Evolutionary conservation across 805 yeast species (phyloP), one percentile per base, ranked within the genome.

Genomic region (Candida rishiriensis): DNA sequence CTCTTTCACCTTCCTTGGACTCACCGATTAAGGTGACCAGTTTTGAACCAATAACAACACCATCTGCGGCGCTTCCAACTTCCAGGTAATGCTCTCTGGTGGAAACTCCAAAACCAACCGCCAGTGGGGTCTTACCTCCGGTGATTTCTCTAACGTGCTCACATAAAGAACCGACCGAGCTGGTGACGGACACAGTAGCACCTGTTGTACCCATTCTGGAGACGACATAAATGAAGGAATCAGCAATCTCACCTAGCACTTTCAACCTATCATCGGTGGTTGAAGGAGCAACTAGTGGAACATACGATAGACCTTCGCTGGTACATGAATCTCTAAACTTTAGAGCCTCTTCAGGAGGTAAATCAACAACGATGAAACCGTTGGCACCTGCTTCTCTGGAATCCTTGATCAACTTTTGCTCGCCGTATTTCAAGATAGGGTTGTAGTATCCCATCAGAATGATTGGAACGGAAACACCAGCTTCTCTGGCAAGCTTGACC

Each of bases 181-280:
- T 57, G 38, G 80, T 73, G 36, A 95, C 79, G 17, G 74, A 70
- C 15, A 83, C 76, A 17, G 81, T 70, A 32, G 95, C 91, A 62
- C 99, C 99, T 28, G 99, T 93, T 46, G 96, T 83, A 53, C 98
- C 97, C 99, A 93, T 93, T 64, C 96, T 79, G 3, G 97, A 88
- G 14, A 93, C 98, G 34, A 93, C 99, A 58, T 93, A 93, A 48
- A 93, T 84, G 67, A 93, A 93, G 1, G 97, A 87, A 63, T 91
- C 97, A 29, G 99, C 96, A 57, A 93, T 86, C 45, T 77, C 76
- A 9, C 91, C 83, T 57, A 93, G 73, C 29, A 85, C 68, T 59
- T 79, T 76, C 56, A 93, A 76, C 58, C 99, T 79, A 41, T 84
- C 93, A 60, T 91, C 91, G 34, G 96, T 85, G 39, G 99, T 93